These are phyloP conservation scores for Venturia carpophila DNA, from an alignment of 2,329 filamentous ascomycete species.

Conservation along the genomic window DNA sequence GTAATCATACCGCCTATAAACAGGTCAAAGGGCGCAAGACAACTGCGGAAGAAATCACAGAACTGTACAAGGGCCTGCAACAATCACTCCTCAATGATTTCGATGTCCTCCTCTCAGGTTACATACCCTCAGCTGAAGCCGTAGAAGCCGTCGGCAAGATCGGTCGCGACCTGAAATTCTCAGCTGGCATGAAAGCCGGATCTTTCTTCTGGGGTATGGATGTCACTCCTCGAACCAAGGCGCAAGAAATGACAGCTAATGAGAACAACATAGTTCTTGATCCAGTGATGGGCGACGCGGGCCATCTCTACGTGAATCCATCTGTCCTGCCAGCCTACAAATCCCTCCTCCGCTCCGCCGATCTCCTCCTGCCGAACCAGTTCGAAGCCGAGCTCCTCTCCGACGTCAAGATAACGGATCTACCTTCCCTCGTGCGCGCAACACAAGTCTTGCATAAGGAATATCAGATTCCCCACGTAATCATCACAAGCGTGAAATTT, in stretches of 20 bases:
- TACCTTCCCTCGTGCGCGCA: slow-evolving; percentile 62
- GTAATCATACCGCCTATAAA: slow-evolving; percentile 89
- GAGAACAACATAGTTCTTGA: slow-evolving; percentile 58
- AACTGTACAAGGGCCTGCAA: slow-evolving; percentile 76
- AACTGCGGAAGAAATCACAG: slow-evolving; percentile 71
- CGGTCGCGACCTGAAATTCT: slow-evolving; percentile 67
- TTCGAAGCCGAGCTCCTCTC: slow-evolving; percentile 91
- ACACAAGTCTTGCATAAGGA: slow-evolving; percentile 68
- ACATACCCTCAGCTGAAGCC: slow-evolving; percentile 78
- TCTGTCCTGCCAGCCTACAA: slow-evolving; percentile 91
- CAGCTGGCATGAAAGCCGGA: slow-evolving; percentile 54
- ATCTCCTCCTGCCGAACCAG: slow-evolving; percentile 91
- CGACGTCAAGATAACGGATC: slow-evolving; percentile 71
- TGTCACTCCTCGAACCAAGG: neutral
- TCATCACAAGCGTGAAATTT: slow-evolving; percentile 84
- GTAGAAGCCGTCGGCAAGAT: slow-evolving; percentile 81
- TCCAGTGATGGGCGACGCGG: slow-evolving; percentile 97
- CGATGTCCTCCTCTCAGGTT: slow-evolving; percentile 90
- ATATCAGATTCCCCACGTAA: slow-evolving; percentile 74
- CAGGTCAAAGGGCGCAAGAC: slow-evolving; percentile 81
- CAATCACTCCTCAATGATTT: slow-evolving; percentile 81
- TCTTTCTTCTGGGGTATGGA: slow-evolving; percentile 76
- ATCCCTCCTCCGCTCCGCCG: slow-evolving; percentile 67
- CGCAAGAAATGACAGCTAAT: neutral
- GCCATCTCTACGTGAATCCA: slow-evolving; percentile 79